phyloP scores from a whole-genome alignment of 2,329 filamentous ascomycete genomes.

The Curvularia spicifera region DNA sequence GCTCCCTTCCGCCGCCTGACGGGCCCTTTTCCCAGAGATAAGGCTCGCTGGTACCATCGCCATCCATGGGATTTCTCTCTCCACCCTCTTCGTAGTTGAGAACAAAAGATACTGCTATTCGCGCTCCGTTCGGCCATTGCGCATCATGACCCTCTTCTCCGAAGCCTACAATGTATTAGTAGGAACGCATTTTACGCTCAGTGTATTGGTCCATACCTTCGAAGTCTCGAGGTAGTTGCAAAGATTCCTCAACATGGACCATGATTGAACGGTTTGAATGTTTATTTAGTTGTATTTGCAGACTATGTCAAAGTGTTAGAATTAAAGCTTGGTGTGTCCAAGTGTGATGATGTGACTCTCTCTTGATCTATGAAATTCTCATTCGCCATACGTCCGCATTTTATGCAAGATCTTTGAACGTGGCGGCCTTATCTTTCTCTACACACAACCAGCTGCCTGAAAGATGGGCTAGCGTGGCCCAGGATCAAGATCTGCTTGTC shows the following conservation, averaged over 20 bases:
- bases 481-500: neutral
- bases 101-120: slow-evolving; percentile 49
- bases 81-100: slow-evolving; percentile 49
- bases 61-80: slow-evolving; percentile 42
- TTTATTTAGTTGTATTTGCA: neutral
- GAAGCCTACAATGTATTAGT: slow-evolving; percentile 29
- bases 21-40: slow-evolving; percentile 48
- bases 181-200: neutral
- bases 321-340: neutral
- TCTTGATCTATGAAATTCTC: neutral
- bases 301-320: neutral
- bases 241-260: slow-evolving; percentile 43
- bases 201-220: slow-evolving; percentile 31
- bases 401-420: neutral
- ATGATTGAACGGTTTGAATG: slow-evolving; percentile 14
- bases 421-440: neutral
- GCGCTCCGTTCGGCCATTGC: slow-evolving; percentile 48
- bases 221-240: slow-evolving; percentile 50
- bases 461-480: neutral
- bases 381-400: neutral
- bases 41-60: slow-evolving; percentile 43
- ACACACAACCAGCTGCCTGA: neutral
- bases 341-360: neutral
- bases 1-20: slow-evolving; percentile 43
- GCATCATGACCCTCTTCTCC: slow-evolving; percentile 49